Percentiles rank a stretch among this genome's conserved stretches.
Evolutionary conservation across 139 green algal genomes (phyloP).

Genomic region (Helicosporidium sp.): DNA sequence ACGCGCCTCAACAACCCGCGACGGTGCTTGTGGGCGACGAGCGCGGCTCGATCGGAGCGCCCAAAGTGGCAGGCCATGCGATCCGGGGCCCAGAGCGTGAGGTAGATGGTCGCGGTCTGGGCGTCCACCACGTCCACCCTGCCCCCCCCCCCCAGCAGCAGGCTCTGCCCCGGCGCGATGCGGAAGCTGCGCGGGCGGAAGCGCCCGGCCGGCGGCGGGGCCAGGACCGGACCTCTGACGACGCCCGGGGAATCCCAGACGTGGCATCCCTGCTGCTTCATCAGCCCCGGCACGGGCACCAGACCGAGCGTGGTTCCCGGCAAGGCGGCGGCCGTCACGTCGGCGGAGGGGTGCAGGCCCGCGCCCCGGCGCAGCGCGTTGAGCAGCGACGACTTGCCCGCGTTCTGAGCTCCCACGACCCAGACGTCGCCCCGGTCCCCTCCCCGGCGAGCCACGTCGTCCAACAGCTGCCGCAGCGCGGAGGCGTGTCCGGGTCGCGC

Average conservation of each 20-base stretch:
- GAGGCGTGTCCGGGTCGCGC: neutral
- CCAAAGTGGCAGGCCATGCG: slow-evolving; percentile 50
- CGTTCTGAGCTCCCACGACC: slow-evolving; percentile 74
- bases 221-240: no score
- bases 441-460: slow-evolving; percentile 25
- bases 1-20: no score
- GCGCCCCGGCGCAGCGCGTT: slow-evolving; percentile 51
- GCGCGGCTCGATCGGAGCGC: no score
- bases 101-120: slow-evolving; percentile 62
- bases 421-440: slow-evolving; percentile 67
- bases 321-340: slow-evolving; percentile 61
- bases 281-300: slow-evolving; percentile 54
- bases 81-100: slow-evolving; percentile 68
- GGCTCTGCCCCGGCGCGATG: slow-evolving; percentile 32
- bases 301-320: slow-evolving; percentile 86
- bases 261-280: no score
- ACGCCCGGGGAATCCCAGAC: no score
- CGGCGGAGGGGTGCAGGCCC: slow-evolving; percentile 17
- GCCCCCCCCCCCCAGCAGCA: slow-evolving; percentile 68
- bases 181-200: slow-evolving; percentile 85
- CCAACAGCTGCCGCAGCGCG: slow-evolving; percentile 32
- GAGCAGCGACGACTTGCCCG: slow-evolving; percentile 89
- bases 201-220: no score
- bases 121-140: slow-evolving; percentile 66
- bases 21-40: no score